Base-by-base conservation (phyloP, 2,329 filamentous ascomycete species). In the Ceratocystis huliohia region DNA sequence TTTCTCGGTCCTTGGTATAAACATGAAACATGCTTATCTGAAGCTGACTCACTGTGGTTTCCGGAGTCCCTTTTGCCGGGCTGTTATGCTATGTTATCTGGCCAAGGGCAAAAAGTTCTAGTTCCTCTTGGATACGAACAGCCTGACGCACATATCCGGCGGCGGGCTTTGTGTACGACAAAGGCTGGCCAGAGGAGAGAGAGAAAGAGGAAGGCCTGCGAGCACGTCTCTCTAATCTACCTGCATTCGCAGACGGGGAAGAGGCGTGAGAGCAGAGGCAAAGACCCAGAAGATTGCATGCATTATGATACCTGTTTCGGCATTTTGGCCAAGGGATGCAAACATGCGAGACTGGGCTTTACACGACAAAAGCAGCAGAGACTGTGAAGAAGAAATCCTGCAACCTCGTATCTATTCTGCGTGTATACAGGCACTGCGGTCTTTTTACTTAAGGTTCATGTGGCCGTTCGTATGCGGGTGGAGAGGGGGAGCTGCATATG, bases 11-110 rank as follows among this genome's bases (percentile, higher is more conserved):
- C 28, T 37, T 7, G 33, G 25, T 37, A n/a, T 37, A 59, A 28
- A 59, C 28, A 59, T 59, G 56, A 59, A 59, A 59, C 56, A 37
- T 37, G 56, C 25, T 59, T 33, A 59, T 37, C 56, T 59, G 15
- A n/a, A 20, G 25, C 30, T 37, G 25, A 59, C 25, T 59, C 30
- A 37, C 22, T 17, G 3, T 33, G 13, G 6, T 37, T 17, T 3
- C 17, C 4, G 7, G 56, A n/a, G 22, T 59, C 10, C 30, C 22
- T n/a, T 30, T 25, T 59, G 28, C 17, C 20, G 28, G 56, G 28
- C 8, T 20, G n/a, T n/a, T 15, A 1, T 57, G 8, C 13, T 2
- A 15, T 33, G 17, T 15, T 37, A 1, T 8, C 8, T 17, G 56
- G 15, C 8, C 8, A 59, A 59, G 17, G 28, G 7, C 8, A 20